Evolutionary conservation across 83 land plant species (phyloP).

Genomic region (Thuja plicata): DNA sequence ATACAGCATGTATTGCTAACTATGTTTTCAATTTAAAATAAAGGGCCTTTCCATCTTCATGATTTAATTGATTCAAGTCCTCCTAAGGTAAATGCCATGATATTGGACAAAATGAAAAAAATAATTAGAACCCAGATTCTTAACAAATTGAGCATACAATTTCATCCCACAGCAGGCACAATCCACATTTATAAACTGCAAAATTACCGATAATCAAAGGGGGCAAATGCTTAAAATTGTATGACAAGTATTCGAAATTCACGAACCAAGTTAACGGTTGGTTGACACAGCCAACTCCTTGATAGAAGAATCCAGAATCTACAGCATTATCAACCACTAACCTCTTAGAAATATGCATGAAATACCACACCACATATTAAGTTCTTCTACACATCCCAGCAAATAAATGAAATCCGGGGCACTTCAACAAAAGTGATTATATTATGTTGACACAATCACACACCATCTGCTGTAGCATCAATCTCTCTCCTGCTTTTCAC

Average conservation of each 20-base stretch:
- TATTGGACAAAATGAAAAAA: neutral
- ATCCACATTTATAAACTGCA: neutral
- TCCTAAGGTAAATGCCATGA: neutral
- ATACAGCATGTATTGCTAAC: neutral
- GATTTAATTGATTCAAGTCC: neutral
- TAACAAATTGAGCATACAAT: neutral
- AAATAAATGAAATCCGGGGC: neutral
- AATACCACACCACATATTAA: neutral
- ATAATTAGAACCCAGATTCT: neutral
- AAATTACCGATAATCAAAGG: neutral
- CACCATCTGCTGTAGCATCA: constrained; percentile 9
- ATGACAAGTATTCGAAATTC: neutral
- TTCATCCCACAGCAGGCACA: neutral
- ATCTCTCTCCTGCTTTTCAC: constrained; percentile 47
- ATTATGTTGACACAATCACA: neutral
- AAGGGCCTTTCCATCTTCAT: neutral
- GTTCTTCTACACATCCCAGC: neutral
- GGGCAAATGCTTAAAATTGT: neutral
- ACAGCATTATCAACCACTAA: neutral
- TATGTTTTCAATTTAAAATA: neutral
- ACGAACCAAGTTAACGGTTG: neutral
- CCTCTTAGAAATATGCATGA: neutral
- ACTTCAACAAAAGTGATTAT: neutral
- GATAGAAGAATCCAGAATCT: neutral
- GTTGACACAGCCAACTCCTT: neutral